Base-by-base conservation (phyloP, 1,284 basidiomycete genomes). In the Ganoderma multipileum region DNA sequence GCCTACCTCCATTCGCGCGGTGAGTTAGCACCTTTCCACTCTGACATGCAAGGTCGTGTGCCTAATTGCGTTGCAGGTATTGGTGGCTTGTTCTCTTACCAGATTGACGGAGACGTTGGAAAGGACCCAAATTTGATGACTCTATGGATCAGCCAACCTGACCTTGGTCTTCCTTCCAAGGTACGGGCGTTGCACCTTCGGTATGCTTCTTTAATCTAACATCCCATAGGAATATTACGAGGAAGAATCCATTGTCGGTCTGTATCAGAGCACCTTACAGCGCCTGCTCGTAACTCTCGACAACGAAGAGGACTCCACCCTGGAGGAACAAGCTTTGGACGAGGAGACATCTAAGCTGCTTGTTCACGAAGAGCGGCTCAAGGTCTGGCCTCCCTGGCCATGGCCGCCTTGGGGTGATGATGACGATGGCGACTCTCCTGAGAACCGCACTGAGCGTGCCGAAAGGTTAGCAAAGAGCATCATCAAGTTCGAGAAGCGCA, bases 81-180 rank as follows among this genome's bases (percentile, higher is more conserved):
- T 69, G 86, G 87, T 44, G 91, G 89, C 0, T 82, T 99, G 23
- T 95, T 99, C 77, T 83, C 87, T 16, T 90, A 95, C 72, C 85
- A 82, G 36, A 87, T 97, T 68, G 96, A 98, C 67, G 97, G 97
- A 52, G 96, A 99, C 75, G 90, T 92, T 41, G 95, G 93, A 30
- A 85, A 89, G n/a, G 95, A 98, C 77, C 96, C 97, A 0, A 93
- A 96, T 74, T 81, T 87, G 58, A 95, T 97, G 88, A 88, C 90
- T 0, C 85, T 97, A 20, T 96, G 92, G 91, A 90, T 99, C 76
- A 91, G 87, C 72, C 97, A 99, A 77, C 88, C 93, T 8, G 86
- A 83, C 12, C 85, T 98, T 8, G 95, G 96, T 39, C 89, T 99
- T 16, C 97, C 97, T 1, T 91, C 96, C 54, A 96, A 97, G 86